Conservation (phyloP, 805 yeast genomes). For the Spathaspora boniae region DNA sequence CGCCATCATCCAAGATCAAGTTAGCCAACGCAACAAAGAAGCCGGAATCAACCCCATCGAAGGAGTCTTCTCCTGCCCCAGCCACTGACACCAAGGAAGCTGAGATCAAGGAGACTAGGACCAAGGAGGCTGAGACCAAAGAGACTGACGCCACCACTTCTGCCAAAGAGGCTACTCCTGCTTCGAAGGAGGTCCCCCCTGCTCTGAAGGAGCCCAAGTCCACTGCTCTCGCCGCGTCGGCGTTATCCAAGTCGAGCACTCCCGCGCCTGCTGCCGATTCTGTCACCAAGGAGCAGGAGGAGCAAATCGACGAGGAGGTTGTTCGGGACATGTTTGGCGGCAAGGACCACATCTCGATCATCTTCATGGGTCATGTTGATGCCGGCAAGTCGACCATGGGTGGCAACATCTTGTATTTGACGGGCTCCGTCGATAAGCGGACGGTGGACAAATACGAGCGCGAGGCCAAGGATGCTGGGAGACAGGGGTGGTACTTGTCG, state of each 20-base stretch:
- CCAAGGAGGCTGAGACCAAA: constrained; percentile 15
- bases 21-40: constrained; percentile 49
- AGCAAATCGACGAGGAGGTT: constrained; percentile 78
- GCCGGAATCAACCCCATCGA: constrained; percentile 15
- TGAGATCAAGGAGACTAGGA: constrained; percentile 17
- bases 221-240: constrained; percentile 14
- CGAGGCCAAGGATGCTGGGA: constrained; percentile 98
- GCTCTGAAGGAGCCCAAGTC: constrained; percentile 16
- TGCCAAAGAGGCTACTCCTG: constrained; percentile 17
- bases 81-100: constrained; percentile 18
- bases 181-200: constrained; percentile 20
- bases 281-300: constrained; percentile 67
- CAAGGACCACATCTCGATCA: constrained; percentile 93
- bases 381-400: constrained; percentile 99
- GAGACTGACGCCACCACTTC: constrained; percentile 11
- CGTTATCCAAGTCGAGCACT: constrained; percentile 10
- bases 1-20: constrained; percentile 63
- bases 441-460: constrained; percentile 97
- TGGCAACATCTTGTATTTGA: constrained; percentile 87
- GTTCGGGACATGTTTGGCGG: constrained; percentile 94
- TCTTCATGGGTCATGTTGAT: constrained; percentile 99
- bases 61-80: constrained; percentile 22
- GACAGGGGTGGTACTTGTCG: constrained; percentile 99
- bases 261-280: constrained; percentile 42
- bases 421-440: constrained; percentile 98